phyloP scores from a whole-genome alignment of 2,329 filamentous ascomycete genomes.

The Metarhizium brunneum region DNA sequence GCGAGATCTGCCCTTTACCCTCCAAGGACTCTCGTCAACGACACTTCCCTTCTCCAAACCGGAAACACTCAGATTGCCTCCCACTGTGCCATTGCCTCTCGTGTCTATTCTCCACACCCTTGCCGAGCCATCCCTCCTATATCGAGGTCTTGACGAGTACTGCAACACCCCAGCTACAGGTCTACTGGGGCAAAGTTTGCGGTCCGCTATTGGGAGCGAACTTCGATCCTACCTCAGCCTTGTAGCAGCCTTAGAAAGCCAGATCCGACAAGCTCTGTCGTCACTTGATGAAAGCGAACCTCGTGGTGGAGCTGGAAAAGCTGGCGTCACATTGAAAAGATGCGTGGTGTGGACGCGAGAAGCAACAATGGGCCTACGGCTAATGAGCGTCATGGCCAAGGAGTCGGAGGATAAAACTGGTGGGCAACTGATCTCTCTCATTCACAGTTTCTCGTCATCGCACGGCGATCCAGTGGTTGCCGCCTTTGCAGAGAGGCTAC shows the following conservation, averaged over 20 bases:
- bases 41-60: slow-evolving; percentile 67
- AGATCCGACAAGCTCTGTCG: slow-evolving; percentile 75
- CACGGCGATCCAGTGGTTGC: slow-evolving; percentile 94
- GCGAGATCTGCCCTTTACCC: slow-evolving; percentile 80
- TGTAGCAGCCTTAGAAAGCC: slow-evolving; percentile 84
- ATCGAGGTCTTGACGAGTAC: slow-evolving; percentile 70
- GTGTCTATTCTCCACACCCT: slow-evolving; percentile 81
- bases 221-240: slow-evolving; percentile 82
- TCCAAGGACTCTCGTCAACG: slow-evolving; percentile 84
- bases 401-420: slow-evolving; percentile 76
- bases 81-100: slow-evolving; percentile 72
- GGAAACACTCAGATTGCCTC: slow-evolving; percentile 64
- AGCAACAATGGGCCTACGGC: slow-evolving; percentile 84
- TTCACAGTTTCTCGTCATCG: slow-evolving; percentile 86
- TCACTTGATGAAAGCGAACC: slow-evolving; percentile 61
- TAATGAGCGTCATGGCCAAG: slow-evolving; percentile 92
- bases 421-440: slow-evolving; percentile 85
- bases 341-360: slow-evolving; percentile 97
- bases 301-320: slow-evolving; percentile 66
- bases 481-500: slow-evolving; percentile 80
- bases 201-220: slow-evolving; percentile 77
- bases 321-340: slow-evolving; percentile 86
- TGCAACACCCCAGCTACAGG: slow-evolving; percentile 74
- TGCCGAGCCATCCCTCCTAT: slow-evolving; percentile 89
- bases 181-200: slow-evolving; percentile 82